Base-by-base conservation (phyloP, 176 grass and related monocot species). In the Oryza coarctata region DNA sequence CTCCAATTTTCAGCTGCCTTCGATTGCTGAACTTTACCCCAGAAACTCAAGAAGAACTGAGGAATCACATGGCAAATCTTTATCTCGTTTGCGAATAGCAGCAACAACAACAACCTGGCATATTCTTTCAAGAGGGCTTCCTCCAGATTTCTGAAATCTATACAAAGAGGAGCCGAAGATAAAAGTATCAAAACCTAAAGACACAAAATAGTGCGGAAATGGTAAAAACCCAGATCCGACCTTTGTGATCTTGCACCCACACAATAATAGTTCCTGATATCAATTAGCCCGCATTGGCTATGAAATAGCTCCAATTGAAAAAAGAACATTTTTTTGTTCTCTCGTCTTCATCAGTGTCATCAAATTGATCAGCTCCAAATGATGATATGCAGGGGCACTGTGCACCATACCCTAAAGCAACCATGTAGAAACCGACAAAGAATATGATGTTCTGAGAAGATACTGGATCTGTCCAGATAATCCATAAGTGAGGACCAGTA, bases 321-420 rank as follows among this genome's bases (percentile, higher is more conserved):
- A 89, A 97, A 78, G 94, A 91, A 39, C 94, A 86, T 65, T 89
- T 97, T 75, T 88, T 75, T 0, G 71, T 77, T 78, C 71, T 89
- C 80, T 97, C 92, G 31, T 30, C 65, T 68, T 80, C 64, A 77
- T 97, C 90, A 3, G 92, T 97, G 63, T 92, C 86, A 80, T 94
- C 94, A 87, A 97, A 94, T 57, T 97, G 94, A 70, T 94, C 94
- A 33, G 94, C 92, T 49, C 92, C 89, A 63, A 97, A 94, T 47
- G 94, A 91, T 70, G 86, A 63, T 40, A 97, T 81, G 38, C 94
- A 97, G 22, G 94, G 90, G 76, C 73, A 84, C 47, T 94, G 91
- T 47, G 74, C 86, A 65, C 92, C 94, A 68, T 39, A 89, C 20
- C 92, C 90, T 38, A 97, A 55, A 88, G 84, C 89, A 85, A 94